phyloP scores from a whole-genome alignment of 257 asterid genomes.

The Salvia miltiorrhiza region DNA sequence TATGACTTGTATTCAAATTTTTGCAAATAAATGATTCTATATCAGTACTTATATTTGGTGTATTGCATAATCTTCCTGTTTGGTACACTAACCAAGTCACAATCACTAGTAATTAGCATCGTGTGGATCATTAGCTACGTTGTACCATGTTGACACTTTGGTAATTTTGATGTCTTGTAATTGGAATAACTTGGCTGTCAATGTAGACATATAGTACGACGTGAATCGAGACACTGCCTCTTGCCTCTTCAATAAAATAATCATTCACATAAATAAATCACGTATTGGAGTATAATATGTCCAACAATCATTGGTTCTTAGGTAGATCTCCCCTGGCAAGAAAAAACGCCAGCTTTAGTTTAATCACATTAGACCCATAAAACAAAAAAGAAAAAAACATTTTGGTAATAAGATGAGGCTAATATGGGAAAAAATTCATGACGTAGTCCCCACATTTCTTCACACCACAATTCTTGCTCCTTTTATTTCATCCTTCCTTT shows the following conservation, averaged over 20 bases:
- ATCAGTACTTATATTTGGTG: background rate
- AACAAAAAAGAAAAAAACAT: background rate
- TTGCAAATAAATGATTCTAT: background rate
- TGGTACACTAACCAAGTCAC: slow-evolving; percentile 23
- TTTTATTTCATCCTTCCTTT: slow-evolving; percentile 13
- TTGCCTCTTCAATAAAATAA: background rate
- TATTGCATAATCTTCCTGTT: slow-evolving; percentile 20
- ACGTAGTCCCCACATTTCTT: slow-evolving; percentile 39
- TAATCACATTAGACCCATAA: background rate
- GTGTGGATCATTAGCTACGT: background rate
- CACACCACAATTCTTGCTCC: slow-evolving; percentile 27
- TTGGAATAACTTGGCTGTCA: background rate
- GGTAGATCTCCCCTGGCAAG: slow-evolving; percentile 36
- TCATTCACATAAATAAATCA: background rate
- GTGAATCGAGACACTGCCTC: background rate
- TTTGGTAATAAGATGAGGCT: background rate
- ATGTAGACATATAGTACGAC: background rate
- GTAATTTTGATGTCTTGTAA: slow-evolving; percentile 3
- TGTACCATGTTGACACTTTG: background rate
- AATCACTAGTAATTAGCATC: slow-evolving; percentile 20
- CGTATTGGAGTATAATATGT: slow-evolving; percentile 17
- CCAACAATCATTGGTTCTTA: slow-evolving; percentile 22
- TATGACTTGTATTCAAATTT: background rate
- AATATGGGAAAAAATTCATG: background rate
- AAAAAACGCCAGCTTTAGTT: slow-evolving; percentile 25